Base-by-base conservation (phyloP, 164 flowering plant species). In the Magnolia changhungtana region DNA sequence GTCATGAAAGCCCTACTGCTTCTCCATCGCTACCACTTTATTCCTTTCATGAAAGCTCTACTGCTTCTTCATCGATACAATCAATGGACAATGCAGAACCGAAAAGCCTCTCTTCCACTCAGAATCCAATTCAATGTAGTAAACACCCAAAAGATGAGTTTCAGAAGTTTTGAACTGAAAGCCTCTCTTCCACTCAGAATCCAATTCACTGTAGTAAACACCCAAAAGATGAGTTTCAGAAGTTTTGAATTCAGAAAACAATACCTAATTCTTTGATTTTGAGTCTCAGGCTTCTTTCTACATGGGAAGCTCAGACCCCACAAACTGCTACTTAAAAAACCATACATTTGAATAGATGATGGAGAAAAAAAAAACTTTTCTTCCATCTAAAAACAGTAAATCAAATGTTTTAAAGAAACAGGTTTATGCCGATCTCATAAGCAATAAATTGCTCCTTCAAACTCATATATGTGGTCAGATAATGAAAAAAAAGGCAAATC, bases 1-100 rank as follows among this genome's bases (percentile, higher is more conserved):
- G 93, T 61, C 87, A 84, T 11, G 13, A 74, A 85, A 86, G 69
- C 87, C 85, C 70, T 72, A 75, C 77, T 86, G 89, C 77, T 84
- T 89, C 69, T 87, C 90, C 75, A 84, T 79, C 7, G 78, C 78
- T n/a, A 27, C 71, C 18, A 11, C 18, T 16, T 16, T 16, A 55
- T 55, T 55, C 61, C 18, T 55, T 16, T 55, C 61, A 11, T 2
- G 13, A 55, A 55, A 55, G 18, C 61, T 55, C 61, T 55, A 16
- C 1, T 55, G 61, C 61, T 55, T 55, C 61, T 55, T 16, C 61
- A 55, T 13, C 4, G 61, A 11, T 55, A 16, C 18, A 11, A 55
- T 55, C 18, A 14, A 64, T 4, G 37, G 3, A 37, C 37, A 55
- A 55, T 16, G 18, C 61, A 55, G 18, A 55, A 11, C 4, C 2